A percentile compares a stretch with the other conserved stretches of the same genome.
phyloP scores from a whole-genome alignment of 73 alveolate genomes.

The Uronychia binucleata region DNA sequence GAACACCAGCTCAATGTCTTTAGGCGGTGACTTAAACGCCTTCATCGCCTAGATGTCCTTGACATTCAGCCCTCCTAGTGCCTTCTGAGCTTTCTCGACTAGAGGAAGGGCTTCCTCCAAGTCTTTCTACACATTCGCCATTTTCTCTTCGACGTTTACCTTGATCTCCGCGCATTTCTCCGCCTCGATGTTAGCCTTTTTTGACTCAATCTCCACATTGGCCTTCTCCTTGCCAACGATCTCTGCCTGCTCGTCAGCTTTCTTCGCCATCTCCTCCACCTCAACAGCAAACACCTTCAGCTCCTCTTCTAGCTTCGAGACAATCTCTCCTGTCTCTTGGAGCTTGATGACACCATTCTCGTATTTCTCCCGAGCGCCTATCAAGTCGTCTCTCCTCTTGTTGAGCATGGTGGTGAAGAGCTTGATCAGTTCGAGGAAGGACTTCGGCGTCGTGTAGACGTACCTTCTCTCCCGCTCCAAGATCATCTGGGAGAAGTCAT shows the following conservation, averaged over 20 bases:
- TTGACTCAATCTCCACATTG: slow-evolving; percentile 91
- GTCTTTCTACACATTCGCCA: slow-evolving; percentile 94
- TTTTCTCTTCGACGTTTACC: slow-evolving; percentile 95
- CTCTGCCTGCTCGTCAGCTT: slow-evolving; percentile 98
- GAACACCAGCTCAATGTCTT: slow-evolving; percentile 64
- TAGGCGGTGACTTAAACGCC: slow-evolving; percentile 91
- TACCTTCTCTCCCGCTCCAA: slow-evolving; percentile 95
- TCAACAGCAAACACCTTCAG: slow-evolving; percentile 97
- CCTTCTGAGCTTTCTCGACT: slow-evolving; percentile 94
- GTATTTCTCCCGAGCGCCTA: slow-evolving; percentile 58
- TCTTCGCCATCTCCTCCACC: slow-evolving; percentile 97
- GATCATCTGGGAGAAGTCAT: slow-evolving; percentile 87
- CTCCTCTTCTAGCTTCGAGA: slow-evolving; percentile 97
- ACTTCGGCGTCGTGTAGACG: slow-evolving; percentile 99
- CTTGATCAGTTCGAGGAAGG: slow-evolving; percentile 99
- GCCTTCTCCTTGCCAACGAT: slow-evolving; percentile 96
- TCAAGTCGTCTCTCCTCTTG: slow-evolving; percentile 73
- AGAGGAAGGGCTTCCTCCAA: slow-evolving; percentile 96
- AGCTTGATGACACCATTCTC: slow-evolving; percentile 97
- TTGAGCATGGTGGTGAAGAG: slow-evolving; percentile 98
- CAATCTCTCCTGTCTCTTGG: slow-evolving; percentile 93
- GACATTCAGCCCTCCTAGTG: slow-evolving; percentile 88
- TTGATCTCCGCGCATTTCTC: slow-evolving; percentile 93
- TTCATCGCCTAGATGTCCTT: slow-evolving; percentile 92
- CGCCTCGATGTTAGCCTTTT: slow-evolving; percentile 95